Percentiles rank a stretch among this genome's conserved stretches.
These are phyloP conservation scores for Citrus australasica DNA, from an alignment of 345 rosid genomes.

Conservation along the genomic window DNA sequence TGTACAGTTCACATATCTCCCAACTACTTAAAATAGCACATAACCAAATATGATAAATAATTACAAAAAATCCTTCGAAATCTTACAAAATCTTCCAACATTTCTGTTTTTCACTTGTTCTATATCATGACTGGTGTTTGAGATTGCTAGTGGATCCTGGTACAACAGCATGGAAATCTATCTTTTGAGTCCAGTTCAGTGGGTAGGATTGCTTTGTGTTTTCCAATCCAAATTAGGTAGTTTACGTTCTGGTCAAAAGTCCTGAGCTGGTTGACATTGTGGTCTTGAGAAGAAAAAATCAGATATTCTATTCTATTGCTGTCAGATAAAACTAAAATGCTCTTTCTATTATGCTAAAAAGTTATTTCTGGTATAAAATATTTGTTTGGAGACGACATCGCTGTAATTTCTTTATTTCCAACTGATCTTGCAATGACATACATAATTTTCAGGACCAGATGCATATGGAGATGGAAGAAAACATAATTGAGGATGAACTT, in stretches of 20 bases:
- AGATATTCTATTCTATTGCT: background rate
- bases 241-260: background rate
- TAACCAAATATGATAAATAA: too few species aligned
- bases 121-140: background rate
- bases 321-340: background rate
- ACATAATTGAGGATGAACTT: constrained; percentile 52
- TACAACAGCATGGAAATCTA: background rate
- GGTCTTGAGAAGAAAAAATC: background rate
- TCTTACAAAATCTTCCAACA: too few species aligned
- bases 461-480: constrained; percentile 24
- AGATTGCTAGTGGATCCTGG: background rate
- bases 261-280: background rate
- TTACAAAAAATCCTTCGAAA: too few species aligned
- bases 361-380: background rate
- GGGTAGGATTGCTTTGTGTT: background rate
- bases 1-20: too few species aligned
- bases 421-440: background rate
- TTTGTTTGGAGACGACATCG: background rate
- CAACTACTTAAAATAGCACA: too few species aligned
- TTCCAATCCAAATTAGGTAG: background rate
- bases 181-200: background rate
- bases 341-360: background rate
- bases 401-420: background rate
- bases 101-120: background rate
- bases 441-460: constrained; percentile 35